phyloP scores from a whole-genome alignment of 1,284 basidiomycete genomes.

The Bjerkandera adusta region DNA sequence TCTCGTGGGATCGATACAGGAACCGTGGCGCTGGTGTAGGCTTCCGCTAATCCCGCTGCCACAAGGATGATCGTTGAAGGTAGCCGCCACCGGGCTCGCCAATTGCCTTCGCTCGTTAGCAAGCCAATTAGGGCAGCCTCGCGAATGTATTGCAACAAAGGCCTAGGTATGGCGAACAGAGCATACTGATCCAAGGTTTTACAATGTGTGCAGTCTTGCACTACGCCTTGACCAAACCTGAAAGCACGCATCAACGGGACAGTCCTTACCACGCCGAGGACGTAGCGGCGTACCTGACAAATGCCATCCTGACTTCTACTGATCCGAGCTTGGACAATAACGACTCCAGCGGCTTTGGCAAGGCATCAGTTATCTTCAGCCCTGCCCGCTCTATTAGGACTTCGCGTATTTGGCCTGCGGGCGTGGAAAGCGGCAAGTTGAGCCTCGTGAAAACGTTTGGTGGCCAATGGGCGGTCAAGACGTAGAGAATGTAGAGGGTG shows the following conservation, averaged over 20 bases:
- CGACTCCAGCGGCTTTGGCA: conserved; percentile 46
- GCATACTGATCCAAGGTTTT: conserved; percentile 55
- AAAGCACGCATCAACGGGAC: not conserved
- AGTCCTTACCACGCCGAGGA: not conserved
- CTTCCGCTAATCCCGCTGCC: conserved; percentile 47
- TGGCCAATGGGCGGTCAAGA: conserved; percentile 48
- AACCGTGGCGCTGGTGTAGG: conserved; percentile 48
- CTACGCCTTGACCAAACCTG: conserved; percentile 64
- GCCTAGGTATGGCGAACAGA: conserved; percentile 51
- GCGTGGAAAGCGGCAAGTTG: conserved; percentile 50
- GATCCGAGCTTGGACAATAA: conserved; percentile 56
- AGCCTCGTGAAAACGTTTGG: conserved; percentile 61
- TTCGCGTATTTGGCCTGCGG: conserved; percentile 49
- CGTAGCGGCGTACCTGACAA: conserved; percentile 47
- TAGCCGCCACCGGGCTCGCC: conserved; percentile 47
- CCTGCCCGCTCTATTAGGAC: conserved; percentile 40
- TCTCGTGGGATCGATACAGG: conserved; percentile 43
- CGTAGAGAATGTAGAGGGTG: conserved; percentile 50
- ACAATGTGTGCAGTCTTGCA: conserved; percentile 64
- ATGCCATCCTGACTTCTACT: conserved; percentile 56
- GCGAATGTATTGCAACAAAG: conserved; percentile 57
- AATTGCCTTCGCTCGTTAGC: conserved; percentile 37
- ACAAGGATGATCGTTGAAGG: conserved; percentile 47
- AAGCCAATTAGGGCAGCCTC: conserved; percentile 55
- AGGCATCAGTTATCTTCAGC: conserved; percentile 25